These are phyloP conservation scores for Penicillium sp. DNA, from an alignment of 2,329 filamentous ascomycete species.

Conservation along the genomic window DNA sequence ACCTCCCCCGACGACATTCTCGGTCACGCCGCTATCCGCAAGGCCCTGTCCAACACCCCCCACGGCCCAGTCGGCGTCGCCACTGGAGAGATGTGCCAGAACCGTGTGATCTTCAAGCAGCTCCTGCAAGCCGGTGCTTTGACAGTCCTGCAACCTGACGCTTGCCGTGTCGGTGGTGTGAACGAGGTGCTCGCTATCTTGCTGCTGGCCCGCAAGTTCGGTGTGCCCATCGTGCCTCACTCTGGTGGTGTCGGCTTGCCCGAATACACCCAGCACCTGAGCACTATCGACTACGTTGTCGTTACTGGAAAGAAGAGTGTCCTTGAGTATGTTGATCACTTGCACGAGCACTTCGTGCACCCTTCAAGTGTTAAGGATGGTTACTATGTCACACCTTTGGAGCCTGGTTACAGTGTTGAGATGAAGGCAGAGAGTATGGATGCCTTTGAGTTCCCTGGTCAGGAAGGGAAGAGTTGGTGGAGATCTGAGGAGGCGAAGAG, in stretches of 20 bases:
- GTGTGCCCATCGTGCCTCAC: constrained; percentile 83
- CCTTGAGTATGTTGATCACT: constrained; percentile 87
- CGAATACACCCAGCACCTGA: constrained; percentile 91
- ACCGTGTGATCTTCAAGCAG: constrained; percentile 92
- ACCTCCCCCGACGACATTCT: constrained; percentile 88
- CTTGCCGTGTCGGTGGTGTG: constrained; percentile 84
- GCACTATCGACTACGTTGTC: constrained; percentile 88
- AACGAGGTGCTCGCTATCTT: constrained; percentile 92
- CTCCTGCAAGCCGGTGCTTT: constrained; percentile 77
- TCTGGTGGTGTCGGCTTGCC: constrained; percentile 86
- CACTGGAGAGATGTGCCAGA: constrained; percentile 94
- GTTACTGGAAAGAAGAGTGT: constrained; percentile 79
- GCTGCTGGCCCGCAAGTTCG: constrained; percentile 69
- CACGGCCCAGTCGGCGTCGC: constrained; percentile 74
- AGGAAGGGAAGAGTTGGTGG: constrained; percentile 83
- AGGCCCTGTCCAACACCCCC: constrained; percentile 64
- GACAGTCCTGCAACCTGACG: constrained; percentile 87
- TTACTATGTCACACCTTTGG: constrained; percentile 81
- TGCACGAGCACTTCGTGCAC: constrained; percentile 90
- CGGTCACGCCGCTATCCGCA: constrained; percentile 80
- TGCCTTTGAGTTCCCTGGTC: constrained; percentile 72
- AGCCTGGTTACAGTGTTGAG: constrained; percentile 87
- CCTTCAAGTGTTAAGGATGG: constrained; percentile 78
- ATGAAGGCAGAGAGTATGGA: constrained; percentile 92
- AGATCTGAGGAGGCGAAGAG: constrained; percentile 73